These are phyloP conservation scores for Clitopilus passeckerianus DNA, from an alignment of 768 basidiomycete genomes.

Conservation along the genomic window DNA sequence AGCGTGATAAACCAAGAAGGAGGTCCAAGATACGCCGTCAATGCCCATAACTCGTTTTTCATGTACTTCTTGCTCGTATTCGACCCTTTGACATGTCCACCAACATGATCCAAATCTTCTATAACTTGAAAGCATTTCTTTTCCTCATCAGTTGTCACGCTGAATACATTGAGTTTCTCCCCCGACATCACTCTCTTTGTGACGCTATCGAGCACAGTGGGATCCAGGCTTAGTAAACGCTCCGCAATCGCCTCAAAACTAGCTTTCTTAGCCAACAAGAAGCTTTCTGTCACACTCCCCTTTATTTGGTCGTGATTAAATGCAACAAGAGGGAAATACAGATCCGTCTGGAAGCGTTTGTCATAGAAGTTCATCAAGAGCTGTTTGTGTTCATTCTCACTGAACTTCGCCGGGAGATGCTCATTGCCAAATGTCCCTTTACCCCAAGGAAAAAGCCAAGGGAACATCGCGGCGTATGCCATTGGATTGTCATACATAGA, in stretches of 20 bases:
- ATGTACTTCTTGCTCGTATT: slow-evolving; percentile 20
- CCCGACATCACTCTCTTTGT: too few relatives aligned
- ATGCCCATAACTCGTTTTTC: slow-evolving; percentile 26
- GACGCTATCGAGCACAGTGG: too few relatives aligned
- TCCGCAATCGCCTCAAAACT: slow-evolving; percentile 20
- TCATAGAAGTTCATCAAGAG: slow-evolving; percentile 30
- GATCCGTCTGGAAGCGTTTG: slow-evolving; percentile 30
- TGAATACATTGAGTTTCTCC: too few relatives aligned
- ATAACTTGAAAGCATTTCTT: slow-evolving; percentile 28
- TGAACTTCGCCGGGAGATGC: not conserved
- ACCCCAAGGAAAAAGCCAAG: slow-evolving; percentile 38
- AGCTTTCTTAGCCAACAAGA: slow-evolving; percentile 16
- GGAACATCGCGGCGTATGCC: slow-evolving; percentile 35
- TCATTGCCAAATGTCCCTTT: slow-evolving; percentile 18
- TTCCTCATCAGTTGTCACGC: slow-evolving; percentile 24
- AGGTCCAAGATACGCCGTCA: slow-evolving; percentile 15
- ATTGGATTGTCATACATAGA: slow-evolving; percentile 25
- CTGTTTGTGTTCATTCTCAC: slow-evolving; percentile 14
- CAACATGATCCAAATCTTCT: slow-evolving; percentile 27
- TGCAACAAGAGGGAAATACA: slow-evolving; percentile 27
- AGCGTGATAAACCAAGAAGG: slow-evolving; percentile 31
- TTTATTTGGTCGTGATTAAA: slow-evolving; percentile 37
- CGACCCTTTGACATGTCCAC: slow-evolving; percentile 23
- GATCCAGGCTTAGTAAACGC: too few relatives aligned
- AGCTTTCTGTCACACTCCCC: slow-evolving; percentile 17